Conservation (phyloP, 179 eudicot species). For the Nepenthes alata region DNA sequence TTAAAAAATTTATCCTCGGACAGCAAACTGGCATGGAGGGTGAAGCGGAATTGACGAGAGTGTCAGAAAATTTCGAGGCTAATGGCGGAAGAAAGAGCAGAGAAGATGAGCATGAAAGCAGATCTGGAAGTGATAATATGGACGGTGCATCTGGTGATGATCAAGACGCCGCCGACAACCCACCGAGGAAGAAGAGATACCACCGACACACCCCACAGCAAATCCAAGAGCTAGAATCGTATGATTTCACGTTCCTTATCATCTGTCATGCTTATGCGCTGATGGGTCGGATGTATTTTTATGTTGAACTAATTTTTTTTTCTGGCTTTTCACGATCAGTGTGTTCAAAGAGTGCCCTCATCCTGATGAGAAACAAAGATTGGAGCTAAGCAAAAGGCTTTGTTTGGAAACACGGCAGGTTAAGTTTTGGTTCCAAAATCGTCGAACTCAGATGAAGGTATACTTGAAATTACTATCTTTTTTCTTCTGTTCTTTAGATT, state of each 20-base stretch:
- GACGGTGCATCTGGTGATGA: slow-evolving; percentile 94
- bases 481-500: neutral
- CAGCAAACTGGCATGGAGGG: slow-evolving; percentile 92
- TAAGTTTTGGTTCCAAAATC: slow-evolving; percentile 97
- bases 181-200: slow-evolving; percentile 74
- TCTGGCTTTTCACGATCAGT: slow-evolving; percentile 19
- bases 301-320: neutral
- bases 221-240: slow-evolving; percentile 97
- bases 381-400: slow-evolving; percentile 84
- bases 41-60: slow-evolving; percentile 50
- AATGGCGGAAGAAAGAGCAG: slow-evolving; percentile 41
- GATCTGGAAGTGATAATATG: slow-evolving; percentile 90
- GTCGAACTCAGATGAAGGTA: slow-evolving; percentile 99
- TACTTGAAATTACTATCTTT: neutral
- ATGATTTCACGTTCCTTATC: slow-evolving; percentile 9
- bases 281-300: neutral
- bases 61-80: slow-evolving; percentile 40
- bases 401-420: slow-evolving; percentile 86
- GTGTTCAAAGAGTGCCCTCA: slow-evolving; percentile 97
- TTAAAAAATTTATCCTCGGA: neutral
- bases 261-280: no score
- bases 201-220: slow-evolving; percentile 99
- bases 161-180: slow-evolving; percentile 61
- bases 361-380: slow-evolving; percentile 96
- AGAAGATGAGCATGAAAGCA: slow-evolving; percentile 81